Conservation (phyloP, 2,329 filamentous ascomycete species). For the Dactylonectria macrodidyma region DNA sequence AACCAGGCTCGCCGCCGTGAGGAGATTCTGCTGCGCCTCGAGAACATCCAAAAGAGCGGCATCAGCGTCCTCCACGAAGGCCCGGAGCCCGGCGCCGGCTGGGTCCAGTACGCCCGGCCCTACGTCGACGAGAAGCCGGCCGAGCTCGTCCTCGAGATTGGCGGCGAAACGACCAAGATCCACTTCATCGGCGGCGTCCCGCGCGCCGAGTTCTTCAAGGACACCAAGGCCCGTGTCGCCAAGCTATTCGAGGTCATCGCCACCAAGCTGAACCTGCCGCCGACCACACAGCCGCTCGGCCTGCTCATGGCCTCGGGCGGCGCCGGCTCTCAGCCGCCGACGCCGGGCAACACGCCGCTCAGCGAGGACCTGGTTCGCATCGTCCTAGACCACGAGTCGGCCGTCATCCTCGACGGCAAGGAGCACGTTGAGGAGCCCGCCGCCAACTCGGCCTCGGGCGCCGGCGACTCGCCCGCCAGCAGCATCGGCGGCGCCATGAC, state of each 20-base stretch:
- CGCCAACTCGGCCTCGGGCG: slow-evolving; percentile 34
- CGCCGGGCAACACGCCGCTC: slow-evolving; percentile 78
- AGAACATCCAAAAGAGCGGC: slow-evolving; percentile 92
- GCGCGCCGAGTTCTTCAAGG: slow-evolving; percentile 81
- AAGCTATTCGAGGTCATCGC: slow-evolving; percentile 86
- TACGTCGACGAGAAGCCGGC: slow-evolving; percentile 83
- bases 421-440: slow-evolving; percentile 54
- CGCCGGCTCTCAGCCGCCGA: slow-evolving; percentile 72
- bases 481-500: slow-evolving; percentile 39
- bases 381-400: slow-evolving; percentile 71
- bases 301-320: slow-evolving; percentile 78
- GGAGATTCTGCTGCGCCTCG: slow-evolving; percentile 85
- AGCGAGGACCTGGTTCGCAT: slow-evolving; percentile 80
- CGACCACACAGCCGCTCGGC: slow-evolving; percentile 72
- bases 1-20: slow-evolving; percentile 78
- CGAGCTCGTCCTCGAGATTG: slow-evolving; percentile 87
- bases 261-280: slow-evolving; percentile 81
- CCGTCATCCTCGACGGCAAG: slow-evolving; percentile 72
- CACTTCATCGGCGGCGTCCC: slow-evolving; percentile 58
- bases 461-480: slow-evolving; percentile 47
- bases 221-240: slow-evolving; percentile 78
- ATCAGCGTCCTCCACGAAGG: slow-evolving; percentile 72
- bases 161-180: slow-evolving; percentile 74
- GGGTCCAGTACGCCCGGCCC: slow-evolving; percentile 86
- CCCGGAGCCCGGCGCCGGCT: slow-evolving; percentile 56